A percentile compares a stretch with the other conserved stretches of the same genome.
These are phyloP conservation scores for Paramarasmius palmivorus DNA, from an alignment of 1,284 basidiomycete genomes.

Conservation along the genomic window DNA sequence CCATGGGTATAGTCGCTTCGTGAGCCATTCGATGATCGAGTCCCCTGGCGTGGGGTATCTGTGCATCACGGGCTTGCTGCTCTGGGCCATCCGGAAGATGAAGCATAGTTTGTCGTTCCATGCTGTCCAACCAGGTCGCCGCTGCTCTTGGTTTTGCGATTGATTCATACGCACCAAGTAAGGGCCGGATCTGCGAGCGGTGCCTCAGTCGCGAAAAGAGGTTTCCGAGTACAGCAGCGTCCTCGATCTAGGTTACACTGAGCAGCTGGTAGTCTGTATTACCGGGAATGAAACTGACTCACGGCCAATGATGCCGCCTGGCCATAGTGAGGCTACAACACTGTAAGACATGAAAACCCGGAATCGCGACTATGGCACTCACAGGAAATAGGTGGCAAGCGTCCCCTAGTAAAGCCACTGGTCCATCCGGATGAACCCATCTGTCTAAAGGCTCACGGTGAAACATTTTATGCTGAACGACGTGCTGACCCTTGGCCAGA, in stretches of 20 bases:
- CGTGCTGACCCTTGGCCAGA: too few relatives aligned
- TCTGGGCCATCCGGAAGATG: constrained; percentile 56
- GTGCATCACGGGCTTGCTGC: constrained; percentile 31
- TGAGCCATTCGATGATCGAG: constrained; percentile 14
- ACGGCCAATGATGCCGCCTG: too few relatives aligned
- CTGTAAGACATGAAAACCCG: too few relatives aligned
- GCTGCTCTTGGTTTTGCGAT: constrained; percentile 51
- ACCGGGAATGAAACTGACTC: too few relatives aligned
- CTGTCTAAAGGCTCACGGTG: too few relatives aligned
- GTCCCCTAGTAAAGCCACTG: too few relatives aligned
- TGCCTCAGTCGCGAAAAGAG: constrained; percentile 4
- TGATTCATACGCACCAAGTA: constrained; percentile 45
- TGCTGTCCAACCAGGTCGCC: constrained; percentile 44
- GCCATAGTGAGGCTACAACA: too few relatives aligned
- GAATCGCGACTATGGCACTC: too few relatives aligned
- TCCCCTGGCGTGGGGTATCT: background rate
- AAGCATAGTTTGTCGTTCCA: constrained; percentile 53
- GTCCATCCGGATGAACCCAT: too few relatives aligned
- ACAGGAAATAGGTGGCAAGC: too few relatives aligned
- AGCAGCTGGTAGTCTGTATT: too few relatives aligned
- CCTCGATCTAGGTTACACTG: constrained; percentile 11
- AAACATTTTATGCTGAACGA: too few relatives aligned
- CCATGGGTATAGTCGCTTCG: constrained; percentile 11
- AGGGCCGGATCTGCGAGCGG: constrained; percentile 33
- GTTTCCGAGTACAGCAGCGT: constrained; percentile 7